Conservation (phyloP, 257 asterid genomes). For the Solanum tarapatanum region DNA sequence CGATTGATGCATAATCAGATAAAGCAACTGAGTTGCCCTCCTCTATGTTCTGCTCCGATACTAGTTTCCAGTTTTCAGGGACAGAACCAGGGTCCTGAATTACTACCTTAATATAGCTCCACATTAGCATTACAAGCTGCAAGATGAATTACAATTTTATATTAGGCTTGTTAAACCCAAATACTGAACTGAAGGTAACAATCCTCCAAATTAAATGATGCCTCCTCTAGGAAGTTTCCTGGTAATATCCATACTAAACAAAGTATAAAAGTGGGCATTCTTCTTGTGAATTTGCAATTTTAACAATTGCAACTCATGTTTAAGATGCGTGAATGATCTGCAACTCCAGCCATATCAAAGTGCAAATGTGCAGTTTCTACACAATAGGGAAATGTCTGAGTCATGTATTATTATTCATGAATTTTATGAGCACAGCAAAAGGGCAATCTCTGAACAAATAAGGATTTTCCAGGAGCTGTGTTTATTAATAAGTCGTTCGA, state of each 20-base stretch:
- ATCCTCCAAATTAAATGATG: background rate
- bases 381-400: background rate
- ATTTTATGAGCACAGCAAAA: background rate
- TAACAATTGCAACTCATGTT: background rate
- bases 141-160: slow-evolving; percentile 8
- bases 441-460: background rate
- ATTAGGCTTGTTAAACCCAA: background rate
- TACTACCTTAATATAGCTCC: slow-evolving; percentile 80
- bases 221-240: background rate
- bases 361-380: background rate
- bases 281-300: background rate
- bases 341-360: background rate
- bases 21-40: slow-evolving; percentile 19
- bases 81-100: slow-evolving; percentile 75
- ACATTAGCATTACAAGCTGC: slow-evolving; percentile 61
- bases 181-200: background rate
- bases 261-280: background rate
- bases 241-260: too few relatives aligned
- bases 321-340: background rate
- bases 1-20: slow-evolving; percentile 16
- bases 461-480: background rate
- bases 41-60: slow-evolving; percentile 27
- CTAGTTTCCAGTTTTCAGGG: slow-evolving; percentile 54
- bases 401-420: background rate
- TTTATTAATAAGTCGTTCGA: background rate